These are phyloP conservation scores for Mallotus nudiflorus DNA, from an alignment of 345 rosid species.

Conservation along the genomic window DNA sequence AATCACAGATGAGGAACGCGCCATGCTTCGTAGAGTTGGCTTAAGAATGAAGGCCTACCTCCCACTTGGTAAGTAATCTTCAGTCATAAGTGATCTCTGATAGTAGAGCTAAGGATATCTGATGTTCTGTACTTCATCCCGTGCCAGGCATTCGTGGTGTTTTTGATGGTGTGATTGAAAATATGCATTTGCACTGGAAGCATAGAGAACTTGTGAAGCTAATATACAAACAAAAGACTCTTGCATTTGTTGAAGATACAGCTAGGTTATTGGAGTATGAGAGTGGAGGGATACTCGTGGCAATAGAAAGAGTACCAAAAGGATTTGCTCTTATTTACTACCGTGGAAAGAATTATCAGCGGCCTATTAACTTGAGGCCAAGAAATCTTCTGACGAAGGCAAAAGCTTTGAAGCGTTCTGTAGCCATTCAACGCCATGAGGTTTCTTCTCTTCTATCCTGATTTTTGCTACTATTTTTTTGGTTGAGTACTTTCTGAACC, in stretches of 20 bases:
- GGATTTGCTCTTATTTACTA: conserved; percentile 87
- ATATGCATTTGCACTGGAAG: conserved; percentile 99
- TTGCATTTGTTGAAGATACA: conserved; percentile 89
- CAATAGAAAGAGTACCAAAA: conserved; percentile 91
- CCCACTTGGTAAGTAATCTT: conserved; percentile 70
- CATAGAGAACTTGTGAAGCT: conserved; percentile 97
- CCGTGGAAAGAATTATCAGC: conserved; percentile 89
- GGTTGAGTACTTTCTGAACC: background rate
- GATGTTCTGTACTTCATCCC: conserved; percentile 17
- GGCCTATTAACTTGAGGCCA: conserved; percentile 88
- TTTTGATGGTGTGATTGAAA: conserved; percentile 96
- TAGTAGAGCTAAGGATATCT: conserved; percentile 15
- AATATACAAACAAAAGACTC: conserved; percentile 85
- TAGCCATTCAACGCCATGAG: conserved; percentile 98
- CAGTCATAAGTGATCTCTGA: conserved; percentile 5
- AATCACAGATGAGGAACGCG: conserved; percentile 87
- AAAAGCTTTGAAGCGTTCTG: conserved; percentile 89
- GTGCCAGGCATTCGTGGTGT: conserved; percentile 93
- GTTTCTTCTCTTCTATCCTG: conserved; percentile 36
- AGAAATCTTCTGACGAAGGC: conserved; percentile 95
- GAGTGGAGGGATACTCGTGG: conserved; percentile 95
- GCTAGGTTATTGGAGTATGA: conserved; percentile 89
- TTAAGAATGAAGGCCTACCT: conserved; percentile 91
- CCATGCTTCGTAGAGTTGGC: conserved; percentile 90
- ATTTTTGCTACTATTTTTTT: conserved; percentile 1